Base-by-base conservation (phyloP, 2,329 filamentous ascomycete genomes). In the Ascochyta koolunga region DNA sequence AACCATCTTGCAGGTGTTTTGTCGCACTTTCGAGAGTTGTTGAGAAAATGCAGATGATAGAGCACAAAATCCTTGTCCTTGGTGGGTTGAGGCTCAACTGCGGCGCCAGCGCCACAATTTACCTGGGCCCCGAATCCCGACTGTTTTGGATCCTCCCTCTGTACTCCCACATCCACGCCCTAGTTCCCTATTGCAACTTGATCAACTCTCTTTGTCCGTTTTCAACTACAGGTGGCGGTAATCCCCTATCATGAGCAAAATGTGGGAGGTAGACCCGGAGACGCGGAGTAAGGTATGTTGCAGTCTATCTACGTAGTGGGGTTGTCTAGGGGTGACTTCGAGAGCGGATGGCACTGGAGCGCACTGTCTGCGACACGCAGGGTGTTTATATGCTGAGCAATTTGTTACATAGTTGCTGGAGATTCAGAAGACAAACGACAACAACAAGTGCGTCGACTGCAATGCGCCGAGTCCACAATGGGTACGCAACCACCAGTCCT, bases 251-350 rank as follows among this genome's bases (percentile, higher is more conserved):
- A 80, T 80, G 78, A 79, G 77, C 71, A 93, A 93, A 79, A 93
- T 96, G 89, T 99, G 95, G 95, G 95, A 99, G 80, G 92, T 99
- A 64, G 95, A 99, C 78, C 95, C 95, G 42, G 93, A 98, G 82
- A 98, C 93, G 58, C 87, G 91, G 78, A 91, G 89, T 72, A 98
- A 98, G 86, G 93, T 96, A 79, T 67, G 73, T 59, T 48, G 40
- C 29, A 39, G 11, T 50, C 40, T 41, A 43, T 37, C 41, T 42
- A 44, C 13, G 21, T 43, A 38, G 51, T 46, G 40, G 49, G 52
- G 58, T 35, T 40, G 44, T 54, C 55, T 35, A 56, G 49, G 51
- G 54, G 40, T 55, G 49, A 43, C 33, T 21, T 32, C 15, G 22
- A 40, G 16, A 37, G 35, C 19, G 39, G 16, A 25, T 36, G 24